Evolutionary conservation across 495 filamentous ascomycete genomes (phyloP).

Genomic region (Podospora australis): DNA sequence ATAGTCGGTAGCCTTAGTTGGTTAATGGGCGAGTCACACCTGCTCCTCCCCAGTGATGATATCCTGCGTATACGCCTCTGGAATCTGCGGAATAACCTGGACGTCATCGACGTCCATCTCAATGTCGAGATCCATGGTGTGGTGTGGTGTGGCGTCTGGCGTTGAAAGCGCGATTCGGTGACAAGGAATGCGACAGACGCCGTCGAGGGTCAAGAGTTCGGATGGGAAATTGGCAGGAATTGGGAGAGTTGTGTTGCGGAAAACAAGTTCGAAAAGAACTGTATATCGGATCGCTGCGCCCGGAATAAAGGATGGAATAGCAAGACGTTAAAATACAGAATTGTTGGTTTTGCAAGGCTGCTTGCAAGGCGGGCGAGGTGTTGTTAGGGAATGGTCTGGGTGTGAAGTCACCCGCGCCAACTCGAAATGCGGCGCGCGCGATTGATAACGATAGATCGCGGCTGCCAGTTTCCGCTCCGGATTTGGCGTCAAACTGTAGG

Average conservation of each 20-base stretch:
- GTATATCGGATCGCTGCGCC: too few relatives aligned
- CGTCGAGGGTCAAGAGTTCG: neutral
- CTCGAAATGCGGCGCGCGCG: neutral
- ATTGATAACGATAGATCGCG: neutral
- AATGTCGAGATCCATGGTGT: slow-evolving; percentile 72
- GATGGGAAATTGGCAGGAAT: neutral
- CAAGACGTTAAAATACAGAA: neutral
- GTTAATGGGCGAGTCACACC: slow-evolving; percentile 15
- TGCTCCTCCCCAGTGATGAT: slow-evolving; percentile 32
- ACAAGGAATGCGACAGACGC: neutral
- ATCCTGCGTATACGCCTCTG: slow-evolving; percentile 43
- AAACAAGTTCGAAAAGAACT: neutral
- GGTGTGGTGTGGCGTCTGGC: neutral
- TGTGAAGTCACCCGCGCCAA: too few relatives aligned
- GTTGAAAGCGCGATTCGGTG: neutral
- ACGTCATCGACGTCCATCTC: slow-evolving; percentile 56
- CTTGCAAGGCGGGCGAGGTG: neutral
- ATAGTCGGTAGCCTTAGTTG: neutral
- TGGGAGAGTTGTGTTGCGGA: neutral
- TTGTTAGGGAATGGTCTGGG: neutral
- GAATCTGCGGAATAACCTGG: slow-evolving; percentile 33
- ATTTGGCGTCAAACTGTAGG: neutral
- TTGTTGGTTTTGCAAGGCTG: neutral
- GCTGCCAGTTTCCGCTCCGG: neutral
- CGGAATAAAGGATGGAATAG: too few relatives aligned